phyloP scores from a whole-genome alignment of 441 rosid species.

The Pelargonium cotyledonis region DNA sequence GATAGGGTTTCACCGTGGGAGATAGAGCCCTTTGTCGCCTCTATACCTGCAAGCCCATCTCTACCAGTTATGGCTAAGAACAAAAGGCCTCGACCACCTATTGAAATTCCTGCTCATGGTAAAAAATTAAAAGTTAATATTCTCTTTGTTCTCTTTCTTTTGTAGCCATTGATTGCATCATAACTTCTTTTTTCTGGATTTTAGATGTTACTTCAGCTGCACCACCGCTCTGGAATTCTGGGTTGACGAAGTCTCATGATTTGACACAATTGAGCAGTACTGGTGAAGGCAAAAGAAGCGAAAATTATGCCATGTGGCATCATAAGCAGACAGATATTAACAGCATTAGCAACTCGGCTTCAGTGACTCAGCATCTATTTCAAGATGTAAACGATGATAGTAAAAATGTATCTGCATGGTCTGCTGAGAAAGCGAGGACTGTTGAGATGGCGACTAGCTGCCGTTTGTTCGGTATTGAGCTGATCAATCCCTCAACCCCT shows the following conservation, averaged over 20 bases:
- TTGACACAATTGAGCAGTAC: conserved; percentile 31
- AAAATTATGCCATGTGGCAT: conserved; percentile 44
- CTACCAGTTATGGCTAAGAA: conserved; percentile 40
- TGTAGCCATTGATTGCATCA: conserved; percentile 14
- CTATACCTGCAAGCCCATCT: conserved; percentile 31
- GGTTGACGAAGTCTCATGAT: conserved; percentile 37
- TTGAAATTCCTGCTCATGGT: conserved; percentile 45
- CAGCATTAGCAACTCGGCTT: conserved; percentile 25
- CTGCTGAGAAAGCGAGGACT: conserved; percentile 34
- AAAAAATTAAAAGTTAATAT: conserved; percentile 8
- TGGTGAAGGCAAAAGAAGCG: conserved; percentile 45
- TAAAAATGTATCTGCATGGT: conserved; percentile 26
- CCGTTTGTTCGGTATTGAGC: conserved; percentile 59
- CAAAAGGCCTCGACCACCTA: conserved; percentile 52
- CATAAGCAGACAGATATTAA: conserved; percentile 37
- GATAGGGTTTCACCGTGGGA: conserved; percentile 95
- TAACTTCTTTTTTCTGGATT: conserved; percentile 11
- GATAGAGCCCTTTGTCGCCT: conserved; percentile 57
- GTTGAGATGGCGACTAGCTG: conserved; percentile 32
- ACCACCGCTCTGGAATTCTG: conserved; percentile 41
- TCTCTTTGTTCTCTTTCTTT: background rate
- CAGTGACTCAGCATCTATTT: conserved; percentile 34
- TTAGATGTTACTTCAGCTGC: conserved; percentile 40
- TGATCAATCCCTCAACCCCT: conserved; percentile 31
- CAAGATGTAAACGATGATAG: conserved; percentile 35